These are phyloP conservation scores for Adansonia rubrostipa DNA, from an alignment of 441 rosid genomes.

Conservation along the genomic window DNA sequence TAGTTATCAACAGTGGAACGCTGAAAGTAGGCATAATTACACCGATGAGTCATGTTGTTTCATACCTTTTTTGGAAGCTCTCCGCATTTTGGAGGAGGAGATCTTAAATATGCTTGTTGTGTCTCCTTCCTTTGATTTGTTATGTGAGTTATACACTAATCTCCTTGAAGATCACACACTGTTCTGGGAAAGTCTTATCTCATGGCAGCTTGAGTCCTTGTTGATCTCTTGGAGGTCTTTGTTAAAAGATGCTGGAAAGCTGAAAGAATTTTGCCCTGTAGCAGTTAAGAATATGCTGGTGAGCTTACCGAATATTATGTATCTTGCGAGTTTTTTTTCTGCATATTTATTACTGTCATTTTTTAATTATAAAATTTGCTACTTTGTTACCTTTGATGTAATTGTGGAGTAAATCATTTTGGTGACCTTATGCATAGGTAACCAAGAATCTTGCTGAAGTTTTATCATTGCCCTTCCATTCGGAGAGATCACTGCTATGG, in stretches of 20 bases:
- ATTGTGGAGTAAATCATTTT: conserved; percentile 11
- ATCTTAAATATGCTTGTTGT: conserved; percentile 59
- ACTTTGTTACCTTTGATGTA: conserved; percentile 4
- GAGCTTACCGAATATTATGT: conserved; percentile 35
- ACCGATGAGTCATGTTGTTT: conserved; percentile 42
- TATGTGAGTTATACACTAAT: conserved; percentile 52
- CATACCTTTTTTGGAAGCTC: conserved; percentile 60
- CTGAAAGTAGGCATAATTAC: conserved; percentile 53
- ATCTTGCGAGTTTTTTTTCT: conserved; percentile 11
- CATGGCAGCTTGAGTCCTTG: conserved; percentile 53
- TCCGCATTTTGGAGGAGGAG: conserved; percentile 64
- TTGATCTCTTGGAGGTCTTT: conserved; percentile 70
- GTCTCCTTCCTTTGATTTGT: conserved; percentile 53
- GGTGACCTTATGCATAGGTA: conserved; percentile 46
- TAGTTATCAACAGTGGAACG: conserved; percentile 76
- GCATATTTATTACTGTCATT: conserved; percentile 13
- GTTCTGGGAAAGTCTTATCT: conserved; percentile 69
- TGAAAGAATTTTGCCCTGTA: conserved; percentile 53
- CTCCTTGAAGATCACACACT: conserved; percentile 73
- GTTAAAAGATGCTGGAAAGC: conserved; percentile 64
- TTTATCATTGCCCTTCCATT: conserved; percentile 45
- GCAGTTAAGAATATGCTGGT: conserved; percentile 67
- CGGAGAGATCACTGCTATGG: conserved; percentile 86
- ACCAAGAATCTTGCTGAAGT: conserved; percentile 54
- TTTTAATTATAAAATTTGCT: conserved; percentile 4